Evolutionary conservation across 306 rosid genomes (phyloP).

Genomic region (Prunus armeniaca): DNA sequence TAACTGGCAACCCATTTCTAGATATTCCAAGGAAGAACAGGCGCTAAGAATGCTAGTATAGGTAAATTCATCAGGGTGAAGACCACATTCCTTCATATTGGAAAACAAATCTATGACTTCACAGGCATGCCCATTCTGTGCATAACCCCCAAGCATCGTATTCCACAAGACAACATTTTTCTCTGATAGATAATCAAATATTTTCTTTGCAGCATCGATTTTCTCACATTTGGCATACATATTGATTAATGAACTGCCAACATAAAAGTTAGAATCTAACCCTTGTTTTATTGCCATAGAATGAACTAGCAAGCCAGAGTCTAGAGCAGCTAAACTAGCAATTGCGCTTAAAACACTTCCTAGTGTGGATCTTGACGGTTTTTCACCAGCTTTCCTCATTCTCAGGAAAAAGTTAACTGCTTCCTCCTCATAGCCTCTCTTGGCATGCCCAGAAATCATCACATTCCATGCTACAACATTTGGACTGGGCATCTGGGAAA

Average conservation of each 20-base stretch:
- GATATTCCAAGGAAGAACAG: constrained; percentile 49
- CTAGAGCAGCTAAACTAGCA: constrained; percentile 42
- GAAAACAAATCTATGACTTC: constrained; percentile 55
- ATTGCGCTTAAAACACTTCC: constrained; percentile 80
- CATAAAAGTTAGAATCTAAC: constrained; percentile 65
- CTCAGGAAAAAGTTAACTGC: constrained; percentile 49
- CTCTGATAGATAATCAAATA: constrained; percentile 45
- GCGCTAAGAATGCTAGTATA: constrained; percentile 77
- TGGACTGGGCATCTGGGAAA: constrained; percentile 39
- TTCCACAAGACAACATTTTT: constrained; percentile 78
- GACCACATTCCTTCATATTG: constrained; percentile 42
- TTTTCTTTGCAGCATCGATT: constrained; percentile 45
- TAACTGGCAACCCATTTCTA: constrained; percentile 55
- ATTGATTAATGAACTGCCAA: constrained; percentile 81
- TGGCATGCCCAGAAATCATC: constrained; percentile 82
- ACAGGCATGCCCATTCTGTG: constrained; percentile 45
- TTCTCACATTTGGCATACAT: constrained; percentile 75
- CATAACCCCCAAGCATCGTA: constrained; percentile 69
- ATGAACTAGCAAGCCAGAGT: constrained; percentile 64
- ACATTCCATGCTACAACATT: constrained; percentile 85
- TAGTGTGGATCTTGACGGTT: constrained; percentile 74
- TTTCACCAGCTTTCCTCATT: constrained; percentile 53
- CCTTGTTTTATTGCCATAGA: constrained; percentile 65
- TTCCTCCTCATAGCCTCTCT: constrained; percentile 43
- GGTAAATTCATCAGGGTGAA: constrained; percentile 70